A percentile compares a stretch with the other conserved stretches of the same genome.
Conservation (phyloP, 2,329 filamentous ascomycete genomes). For the Pseudofabraea citricarpa region DNA sequence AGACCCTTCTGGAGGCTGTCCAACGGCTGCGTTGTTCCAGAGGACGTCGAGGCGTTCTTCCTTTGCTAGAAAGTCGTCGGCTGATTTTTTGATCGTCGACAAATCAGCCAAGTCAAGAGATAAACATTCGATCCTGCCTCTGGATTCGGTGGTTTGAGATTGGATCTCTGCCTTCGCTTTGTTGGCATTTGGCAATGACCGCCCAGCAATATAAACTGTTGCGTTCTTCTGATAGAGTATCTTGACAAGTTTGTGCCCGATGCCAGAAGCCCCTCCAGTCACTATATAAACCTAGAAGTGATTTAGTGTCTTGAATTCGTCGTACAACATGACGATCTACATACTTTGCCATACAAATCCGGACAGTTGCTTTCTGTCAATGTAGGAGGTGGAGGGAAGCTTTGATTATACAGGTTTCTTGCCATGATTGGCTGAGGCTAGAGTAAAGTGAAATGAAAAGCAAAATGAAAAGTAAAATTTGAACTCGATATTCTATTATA, state of each 20-base stretch:
- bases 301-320: neutral
- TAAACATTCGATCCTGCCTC: conserved; percentile 32
- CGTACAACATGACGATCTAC: neutral
- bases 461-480: no score
- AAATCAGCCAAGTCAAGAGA: conserved; percentile 29
- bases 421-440: no score
- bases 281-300: neutral
- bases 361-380: neutral
- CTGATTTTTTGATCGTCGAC: conserved; percentile 17
- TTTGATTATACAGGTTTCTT: no score
- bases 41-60: conserved; percentile 20
- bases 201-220: neutral
- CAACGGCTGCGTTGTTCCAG: conserved; percentile 23
- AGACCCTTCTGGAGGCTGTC: conserved; percentile 9
- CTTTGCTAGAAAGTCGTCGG: conserved; percentile 13
- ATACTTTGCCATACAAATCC: neutral
- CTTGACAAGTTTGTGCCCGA: neutral
- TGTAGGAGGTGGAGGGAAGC: no score
- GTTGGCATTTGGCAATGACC: neutral
- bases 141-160: conserved; percentile 19
- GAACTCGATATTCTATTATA: no score
- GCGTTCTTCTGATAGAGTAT: neutral
- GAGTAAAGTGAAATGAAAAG: no score
- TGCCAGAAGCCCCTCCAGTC: neutral
- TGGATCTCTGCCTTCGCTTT: neutral